These are phyloP conservation scores for Morella rubra DNA, from an alignment of 306 rosid genomes.

Conservation along the genomic window DNA sequence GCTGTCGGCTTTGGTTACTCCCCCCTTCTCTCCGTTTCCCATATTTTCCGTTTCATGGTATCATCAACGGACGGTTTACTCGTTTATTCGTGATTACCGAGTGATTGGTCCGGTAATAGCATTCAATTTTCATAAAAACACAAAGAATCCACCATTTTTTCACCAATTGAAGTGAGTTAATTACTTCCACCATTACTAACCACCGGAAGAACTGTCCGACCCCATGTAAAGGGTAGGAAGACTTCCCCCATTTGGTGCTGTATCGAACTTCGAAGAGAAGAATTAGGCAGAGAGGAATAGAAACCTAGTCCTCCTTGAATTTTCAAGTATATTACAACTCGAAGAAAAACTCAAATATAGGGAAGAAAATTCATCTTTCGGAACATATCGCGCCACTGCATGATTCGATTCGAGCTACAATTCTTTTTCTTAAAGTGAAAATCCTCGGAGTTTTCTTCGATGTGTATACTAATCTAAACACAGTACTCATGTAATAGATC, in stretches of 20 bases:
- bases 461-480: neutral
- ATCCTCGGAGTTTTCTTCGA: neutral
- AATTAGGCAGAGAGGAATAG: neutral
- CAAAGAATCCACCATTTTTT: neutral
- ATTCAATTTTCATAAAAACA: too few species aligned
- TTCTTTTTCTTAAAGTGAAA: neutral
- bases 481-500: neutral
- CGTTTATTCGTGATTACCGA: too few species aligned
- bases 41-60: too few species aligned
- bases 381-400: too few species aligned
- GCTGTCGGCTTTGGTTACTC: constrained; percentile 6
- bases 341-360: neutral
- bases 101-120: too few species aligned
- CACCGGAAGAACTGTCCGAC: neutral
- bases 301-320: neutral
- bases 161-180: neutral
- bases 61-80: too few species aligned
- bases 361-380: neutral
- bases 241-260: too few species aligned
- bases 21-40: too few species aligned
- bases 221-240: neutral
- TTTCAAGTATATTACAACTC: neutral
- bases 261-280: neutral
- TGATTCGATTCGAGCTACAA: neutral
- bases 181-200: too few species aligned